Conservation (phyloP, 495 filamentous ascomycete species). For the Acidomyces sp. region DNA sequence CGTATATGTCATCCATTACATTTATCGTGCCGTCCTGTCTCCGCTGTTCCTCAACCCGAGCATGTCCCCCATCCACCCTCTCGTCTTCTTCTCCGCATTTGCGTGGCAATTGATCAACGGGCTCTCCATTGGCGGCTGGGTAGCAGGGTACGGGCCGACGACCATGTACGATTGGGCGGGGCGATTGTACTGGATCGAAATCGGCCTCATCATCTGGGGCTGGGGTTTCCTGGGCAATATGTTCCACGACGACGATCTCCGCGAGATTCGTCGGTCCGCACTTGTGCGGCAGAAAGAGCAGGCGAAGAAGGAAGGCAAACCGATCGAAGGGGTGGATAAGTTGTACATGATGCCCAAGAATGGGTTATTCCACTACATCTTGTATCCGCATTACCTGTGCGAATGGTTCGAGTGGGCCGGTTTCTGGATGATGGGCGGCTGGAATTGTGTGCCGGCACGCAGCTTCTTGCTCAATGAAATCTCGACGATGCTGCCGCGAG, state of each 20-base stretch:
- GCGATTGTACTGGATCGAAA: slow-evolving; percentile 35
- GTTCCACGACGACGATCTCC: slow-evolving; percentile 63
- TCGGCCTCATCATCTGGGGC: slow-evolving; percentile 49
- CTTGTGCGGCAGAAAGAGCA: slow-evolving; percentile 33
- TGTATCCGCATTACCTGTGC: slow-evolving; percentile 85
- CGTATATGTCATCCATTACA: slow-evolving; percentile 63
- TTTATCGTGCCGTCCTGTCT: slow-evolving; percentile 71
- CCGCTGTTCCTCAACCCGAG: slow-evolving; percentile 68
- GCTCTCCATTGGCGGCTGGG: slow-evolving; percentile 61
- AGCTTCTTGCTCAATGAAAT: slow-evolving; percentile 78
- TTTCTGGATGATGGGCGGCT: slow-evolving; percentile 59
- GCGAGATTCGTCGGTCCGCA: slow-evolving; percentile 59
- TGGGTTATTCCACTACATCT: slow-evolving; percentile 66
- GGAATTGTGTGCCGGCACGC: slow-evolving; percentile 51
- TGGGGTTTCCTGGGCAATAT: slow-evolving; percentile 69
- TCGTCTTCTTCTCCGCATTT: slow-evolving; percentile 47
- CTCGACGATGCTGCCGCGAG: slow-evolving; percentile 78
- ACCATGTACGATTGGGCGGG: slow-evolving; percentile 44
- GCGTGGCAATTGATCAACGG: slow-evolving; percentile 72
- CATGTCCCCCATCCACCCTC: slow-evolving; percentile 70
- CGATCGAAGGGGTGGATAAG: slow-evolving; percentile 46
- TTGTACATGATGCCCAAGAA: slow-evolving; percentile 77
- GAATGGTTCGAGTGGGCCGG: slow-evolving; percentile 97
- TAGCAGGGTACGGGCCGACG: slow-evolving; percentile 61
- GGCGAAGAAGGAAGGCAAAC: slow-evolving; percentile 29